phyloP scores from a whole-genome alignment of 2,329 filamentous ascomycete species.

The Aspergillus cejpii region DNA sequence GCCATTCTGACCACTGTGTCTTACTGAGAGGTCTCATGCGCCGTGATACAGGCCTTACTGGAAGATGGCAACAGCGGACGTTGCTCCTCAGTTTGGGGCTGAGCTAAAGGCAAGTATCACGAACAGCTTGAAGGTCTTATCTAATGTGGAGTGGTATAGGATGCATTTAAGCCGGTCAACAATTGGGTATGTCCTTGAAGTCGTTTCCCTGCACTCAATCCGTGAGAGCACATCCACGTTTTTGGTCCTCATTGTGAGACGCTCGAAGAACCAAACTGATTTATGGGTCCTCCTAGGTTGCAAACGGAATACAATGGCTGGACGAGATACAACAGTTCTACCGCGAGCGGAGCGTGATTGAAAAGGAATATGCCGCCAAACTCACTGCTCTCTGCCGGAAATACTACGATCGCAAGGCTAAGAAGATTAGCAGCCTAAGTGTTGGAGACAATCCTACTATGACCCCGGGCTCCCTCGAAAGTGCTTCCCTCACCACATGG shows the following conservation, averaged over 20 bases:
- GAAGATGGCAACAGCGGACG: constrained; percentile 74
- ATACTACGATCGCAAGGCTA: constrained; percentile 94
- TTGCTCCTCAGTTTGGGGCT: constrained; percentile 78
- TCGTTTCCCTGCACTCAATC: constrained; percentile 13
- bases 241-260: neutral
- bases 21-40: constrained; percentile 21
- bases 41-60: constrained; percentile 12
- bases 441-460: constrained; percentile 89
- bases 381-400: constrained; percentile 84
- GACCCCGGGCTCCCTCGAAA: constrained; percentile 92
- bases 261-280: constrained; percentile 7
- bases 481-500: constrained; percentile 95
- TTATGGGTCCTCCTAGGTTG: constrained; percentile 49
- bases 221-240: constrained; percentile 1
- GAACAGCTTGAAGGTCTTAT: constrained; percentile 7
- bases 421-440: constrained; percentile 77
- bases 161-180: constrained; percentile 94
- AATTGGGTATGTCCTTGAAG: constrained; percentile 58
- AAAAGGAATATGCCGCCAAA: constrained; percentile 93
- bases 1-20: constrained; percentile 3
- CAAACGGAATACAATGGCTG: constrained; percentile 84
- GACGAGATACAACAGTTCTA: constrained; percentile 98
- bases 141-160: constrained; percentile 47
- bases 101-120: constrained; percentile 71
- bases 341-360: constrained; percentile 84